Percentiles rank a stretch among this genome's conserved stretches.
phyloP scores from a whole-genome alignment of 2,329 filamentous ascomycete species.

The Arthrobotrys entomopaga region DNA sequence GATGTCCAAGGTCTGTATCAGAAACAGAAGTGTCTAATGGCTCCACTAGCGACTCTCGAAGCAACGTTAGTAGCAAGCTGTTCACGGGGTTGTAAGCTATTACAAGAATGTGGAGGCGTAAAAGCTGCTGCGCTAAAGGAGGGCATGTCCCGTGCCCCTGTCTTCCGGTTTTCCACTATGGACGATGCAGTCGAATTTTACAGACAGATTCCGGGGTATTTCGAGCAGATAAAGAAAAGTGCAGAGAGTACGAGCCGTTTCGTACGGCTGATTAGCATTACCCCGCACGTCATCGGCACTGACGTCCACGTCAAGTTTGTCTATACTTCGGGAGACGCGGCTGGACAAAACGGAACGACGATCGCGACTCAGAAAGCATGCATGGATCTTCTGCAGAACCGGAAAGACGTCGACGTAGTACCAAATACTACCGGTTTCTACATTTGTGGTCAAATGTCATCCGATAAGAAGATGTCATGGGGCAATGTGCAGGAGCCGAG shows the following conservation, averaged over 20 bases:
- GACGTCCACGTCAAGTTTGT: slow-evolving; percentile 58
- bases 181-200: too few species aligned
- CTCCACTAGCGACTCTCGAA: slow-evolving; percentile 60
- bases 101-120: slow-evolving; percentile 56
- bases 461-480: slow-evolving; percentile 59
- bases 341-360: slow-evolving; percentile 60
- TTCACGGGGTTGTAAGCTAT: slow-evolving; percentile 59
- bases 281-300: slow-evolving; percentile 56
- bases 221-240: slow-evolving; percentile 22
- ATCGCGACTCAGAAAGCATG: slow-evolving; percentile 59
- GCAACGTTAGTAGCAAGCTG: slow-evolving; percentile 60
- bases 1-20: slow-evolving; percentile 46
- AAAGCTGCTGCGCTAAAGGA: too few species aligned
- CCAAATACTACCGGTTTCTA: slow-evolving; percentile 49
- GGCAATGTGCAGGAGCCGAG: slow-evolving; percentile 57
- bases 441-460: slow-evolving; percentile 58
- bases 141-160: too few species aligned
- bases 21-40: slow-evolving; percentile 53
- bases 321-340: slow-evolving; percentile 59
- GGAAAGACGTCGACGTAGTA: slow-evolving; percentile 27
- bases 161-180: too few species aligned
- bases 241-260: slow-evolving; percentile 51
- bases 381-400: slow-evolving; percentile 52
- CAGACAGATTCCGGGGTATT: slow-evolving; percentile 19
- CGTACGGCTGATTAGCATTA: slow-evolving; percentile 45